phyloP scores from a whole-genome alignment of 768 basidiomycete genomes.

The Amanita fuliginea region DNA sequence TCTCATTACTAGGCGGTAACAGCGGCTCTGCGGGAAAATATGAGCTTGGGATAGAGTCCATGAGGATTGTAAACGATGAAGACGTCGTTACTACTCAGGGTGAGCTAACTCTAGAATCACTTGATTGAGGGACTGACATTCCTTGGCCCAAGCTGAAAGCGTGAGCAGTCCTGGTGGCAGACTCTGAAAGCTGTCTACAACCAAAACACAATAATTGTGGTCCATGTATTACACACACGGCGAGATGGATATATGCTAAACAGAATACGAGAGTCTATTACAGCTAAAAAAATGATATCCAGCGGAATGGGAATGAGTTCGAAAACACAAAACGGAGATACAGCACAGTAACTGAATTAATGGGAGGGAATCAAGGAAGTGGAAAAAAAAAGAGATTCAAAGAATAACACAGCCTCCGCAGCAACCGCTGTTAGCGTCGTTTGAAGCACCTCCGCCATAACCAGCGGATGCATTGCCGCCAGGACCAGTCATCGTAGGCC shows the following conservation, averaged over 20 bases:
- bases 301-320: neutral
- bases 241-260: neutral
- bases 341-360: slow-evolving; percentile 13
- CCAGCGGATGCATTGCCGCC: slow-evolving; percentile 31
- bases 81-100: slow-evolving; percentile 28
- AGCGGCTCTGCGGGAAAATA: slow-evolving; percentile 64
- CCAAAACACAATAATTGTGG: no score
- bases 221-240: neutral
- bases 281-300: neutral
- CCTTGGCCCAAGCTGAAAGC: neutral
- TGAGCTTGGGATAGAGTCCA: slow-evolving; percentile 75
- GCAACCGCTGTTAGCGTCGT: slow-evolving; percentile 50
- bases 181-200: neutral
- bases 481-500: slow-evolving; percentile 43
- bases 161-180: neutral
- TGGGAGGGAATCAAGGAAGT: slow-evolving; percentile 7
- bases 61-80: slow-evolving; percentile 73
- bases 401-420: slow-evolving; percentile 62
- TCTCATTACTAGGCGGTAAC: slow-evolving; percentile 81
- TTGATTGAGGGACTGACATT: neutral
- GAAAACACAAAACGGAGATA: slow-evolving; percentile 13
- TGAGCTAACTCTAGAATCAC: neutral
- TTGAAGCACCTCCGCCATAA: slow-evolving; percentile 37
- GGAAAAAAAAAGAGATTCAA: slow-evolving; percentile 10
- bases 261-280: neutral